These are phyloP conservation scores for Helminthosporium solani DNA, from an alignment of 2,329 filamentous ascomycete genomes.

Conservation along the genomic window DNA sequence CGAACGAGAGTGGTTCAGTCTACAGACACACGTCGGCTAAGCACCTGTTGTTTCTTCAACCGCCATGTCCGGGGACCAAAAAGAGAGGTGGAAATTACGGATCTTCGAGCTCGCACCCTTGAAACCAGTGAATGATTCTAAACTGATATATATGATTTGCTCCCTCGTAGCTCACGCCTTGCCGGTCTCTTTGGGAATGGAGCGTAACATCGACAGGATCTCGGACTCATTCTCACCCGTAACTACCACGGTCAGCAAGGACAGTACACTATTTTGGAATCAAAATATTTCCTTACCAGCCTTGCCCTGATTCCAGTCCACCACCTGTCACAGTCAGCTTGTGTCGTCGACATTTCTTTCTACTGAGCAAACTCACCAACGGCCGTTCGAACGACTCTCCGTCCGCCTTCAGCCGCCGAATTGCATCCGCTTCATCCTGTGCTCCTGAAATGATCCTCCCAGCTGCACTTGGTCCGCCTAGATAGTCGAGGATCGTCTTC, in stretches of 20 bases:
- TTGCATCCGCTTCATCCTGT: slow-evolving; percentile 69
- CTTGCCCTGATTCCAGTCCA: slow-evolving; percentile 92
- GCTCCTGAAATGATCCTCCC: slow-evolving; percentile 74
- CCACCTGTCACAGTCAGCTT: slow-evolving; percentile 46
- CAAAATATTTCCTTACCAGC: slow-evolving; percentile 53
- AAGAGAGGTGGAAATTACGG: slow-evolving; percentile 6
- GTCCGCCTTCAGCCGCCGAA: slow-evolving; percentile 74
- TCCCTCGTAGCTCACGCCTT: slow-evolving; percentile 16
- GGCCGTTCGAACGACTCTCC: slow-evolving; percentile 70
- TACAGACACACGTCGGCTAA: slow-evolving; percentile 22
- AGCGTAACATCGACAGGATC: slow-evolving; percentile 77
- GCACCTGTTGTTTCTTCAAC: slow-evolving; percentile 5
- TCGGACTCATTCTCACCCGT: slow-evolving; percentile 80
- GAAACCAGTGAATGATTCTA: background rate
- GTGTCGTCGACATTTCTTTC: background rate
- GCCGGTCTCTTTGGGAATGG: slow-evolving; percentile 49
- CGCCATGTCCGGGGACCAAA: background rate
- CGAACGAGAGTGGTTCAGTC: too few relatives aligned
- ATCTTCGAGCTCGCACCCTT: background rate
- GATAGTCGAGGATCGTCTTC: slow-evolving; percentile 79
- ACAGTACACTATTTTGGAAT: background rate
- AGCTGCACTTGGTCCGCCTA: slow-evolving; percentile 59
- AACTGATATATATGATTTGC: background rate
- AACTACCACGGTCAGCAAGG: slow-evolving; percentile 43
- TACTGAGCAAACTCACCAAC: slow-evolving; percentile 59